A percentile compares a stretch with the other conserved stretches of the same genome.
These are phyloP conservation scores for Kokia cookei DNA, from an alignment of 441 rosid genomes.

Conservation along the genomic window DNA sequence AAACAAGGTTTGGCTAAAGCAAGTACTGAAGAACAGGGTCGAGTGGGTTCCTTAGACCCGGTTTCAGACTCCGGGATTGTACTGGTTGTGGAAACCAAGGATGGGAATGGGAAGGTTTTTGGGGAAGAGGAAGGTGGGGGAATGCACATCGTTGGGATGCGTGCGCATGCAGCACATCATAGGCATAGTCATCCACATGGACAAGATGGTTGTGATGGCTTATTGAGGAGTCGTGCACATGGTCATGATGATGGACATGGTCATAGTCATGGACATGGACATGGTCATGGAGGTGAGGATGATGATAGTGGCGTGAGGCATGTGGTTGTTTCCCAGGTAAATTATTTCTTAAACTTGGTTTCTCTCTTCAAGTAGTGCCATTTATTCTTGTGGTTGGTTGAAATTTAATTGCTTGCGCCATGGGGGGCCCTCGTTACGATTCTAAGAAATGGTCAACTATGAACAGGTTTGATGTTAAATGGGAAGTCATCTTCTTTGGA, in stretches of 20 bases:
- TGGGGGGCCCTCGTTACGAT: not conserved
- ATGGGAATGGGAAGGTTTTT: constrained; percentile 36
- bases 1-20: constrained; percentile 46
- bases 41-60: constrained; percentile 31
- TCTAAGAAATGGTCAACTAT: not conserved
- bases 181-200: constrained; percentile 71
- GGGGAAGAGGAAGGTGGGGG: constrained; percentile 84
- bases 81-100: constrained; percentile 17
- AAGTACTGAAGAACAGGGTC: constrained; percentile 30
- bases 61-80: constrained; percentile 31
- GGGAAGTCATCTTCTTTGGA: not conserved
- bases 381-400: not conserved
- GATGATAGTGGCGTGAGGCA: constrained; percentile 56
- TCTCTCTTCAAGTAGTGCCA: not conserved
- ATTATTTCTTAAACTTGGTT: not conserved
- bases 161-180: constrained; percentile 84
- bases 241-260: constrained; percentile 11
- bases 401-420: not conserved
- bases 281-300: constrained; percentile 32
- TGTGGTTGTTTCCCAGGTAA: constrained; percentile 91
- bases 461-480: not conserved
- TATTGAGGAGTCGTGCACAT: constrained; percentile 20
- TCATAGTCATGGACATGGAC: constrained; percentile 12
- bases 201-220: constrained; percentile 55
- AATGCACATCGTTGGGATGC: constrained; percentile 91